Evolutionary conservation across 441 rosid species (phyloP).

Genomic region (Populus hybrid): DNA sequence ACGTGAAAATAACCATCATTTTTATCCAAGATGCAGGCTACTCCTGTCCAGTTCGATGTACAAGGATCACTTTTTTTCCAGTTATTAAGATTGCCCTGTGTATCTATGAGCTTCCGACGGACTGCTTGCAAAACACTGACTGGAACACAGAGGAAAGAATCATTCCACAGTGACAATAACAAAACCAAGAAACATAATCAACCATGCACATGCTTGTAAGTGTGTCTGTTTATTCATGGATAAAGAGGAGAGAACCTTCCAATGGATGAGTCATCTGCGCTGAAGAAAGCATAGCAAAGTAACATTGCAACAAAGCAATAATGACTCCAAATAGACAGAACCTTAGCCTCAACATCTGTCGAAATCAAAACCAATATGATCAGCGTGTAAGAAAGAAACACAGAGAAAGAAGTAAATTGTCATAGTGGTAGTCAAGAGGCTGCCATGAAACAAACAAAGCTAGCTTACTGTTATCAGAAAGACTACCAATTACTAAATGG

Average conservation of each 20-base stretch:
- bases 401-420: not conserved
- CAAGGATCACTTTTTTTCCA: constrained; percentile 11
- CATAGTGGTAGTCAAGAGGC: too few relatives aligned
- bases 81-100: not conserved
- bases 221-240: not conserved
- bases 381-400: not conserved
- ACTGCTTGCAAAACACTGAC: constrained; percentile 22
- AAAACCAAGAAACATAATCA: not conserved
- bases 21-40: constrained; percentile 43
- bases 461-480: not conserved
- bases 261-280: constrained; percentile 22
- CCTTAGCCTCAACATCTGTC: not conserved
- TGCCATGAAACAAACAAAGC: too few relatives aligned
- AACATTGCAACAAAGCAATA: constrained; percentile 15
- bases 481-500: not conserved
- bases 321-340: not conserved
- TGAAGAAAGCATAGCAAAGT: constrained; percentile 18
- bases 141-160: constrained; percentile 14
- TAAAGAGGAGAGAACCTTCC: constrained; percentile 21
- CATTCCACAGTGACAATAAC: not conserved
- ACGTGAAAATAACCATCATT: constrained; percentile 67
- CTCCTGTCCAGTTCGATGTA: constrained; percentile 69
- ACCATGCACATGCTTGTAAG: not conserved
- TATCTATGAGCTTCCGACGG: constrained; percentile 20
- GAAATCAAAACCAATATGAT: not conserved